Evolutionary conservation across 1,284 basidiomycete species (phyloP).

Genomic region (Ganoderma sinense): DNA sequence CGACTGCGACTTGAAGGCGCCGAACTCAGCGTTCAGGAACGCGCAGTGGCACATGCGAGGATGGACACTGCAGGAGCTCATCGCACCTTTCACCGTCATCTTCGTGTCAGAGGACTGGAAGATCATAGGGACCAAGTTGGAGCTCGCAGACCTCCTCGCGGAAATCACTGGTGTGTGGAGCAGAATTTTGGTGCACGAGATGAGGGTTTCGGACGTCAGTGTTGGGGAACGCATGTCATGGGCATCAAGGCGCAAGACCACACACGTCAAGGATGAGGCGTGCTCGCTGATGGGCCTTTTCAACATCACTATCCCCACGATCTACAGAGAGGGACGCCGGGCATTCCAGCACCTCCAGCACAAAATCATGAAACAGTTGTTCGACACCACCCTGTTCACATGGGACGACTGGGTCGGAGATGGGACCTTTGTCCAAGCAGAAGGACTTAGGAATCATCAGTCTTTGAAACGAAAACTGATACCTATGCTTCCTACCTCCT

Average conservation of each 20-base stretch:
- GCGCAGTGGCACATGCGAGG: neutral
- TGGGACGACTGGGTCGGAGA: neutral
- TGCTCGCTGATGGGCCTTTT: conserved; percentile 14
- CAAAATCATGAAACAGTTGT: conserved; percentile 10
- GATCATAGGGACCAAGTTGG: neutral
- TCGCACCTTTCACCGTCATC: neutral
- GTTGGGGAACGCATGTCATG: conserved; percentile 8
- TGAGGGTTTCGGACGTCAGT: neutral
- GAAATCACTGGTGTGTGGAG: neutral
- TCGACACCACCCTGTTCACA: conserved; percentile 10
- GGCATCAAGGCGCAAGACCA: conserved; percentile 6
- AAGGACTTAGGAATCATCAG: neutral
- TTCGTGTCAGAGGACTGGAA: neutral
- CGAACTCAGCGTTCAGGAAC: neutral
- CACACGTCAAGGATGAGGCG: conserved; percentile 11
- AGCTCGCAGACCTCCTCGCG: neutral
- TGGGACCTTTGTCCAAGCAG: too few species aligned
- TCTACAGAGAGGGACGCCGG: conserved; percentile 11
- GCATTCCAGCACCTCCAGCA: conserved; percentile 14
- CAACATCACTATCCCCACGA: conserved; percentile 12
- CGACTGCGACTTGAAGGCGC: neutral
- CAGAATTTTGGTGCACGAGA: neutral
- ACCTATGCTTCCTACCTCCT: conserved; percentile 1
- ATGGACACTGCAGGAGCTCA: too few species aligned
- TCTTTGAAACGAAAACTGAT: neutral